phyloP scores from a whole-genome alignment of 129 eudicot species.

The Chrysanthemum lavandulifolium region DNA sequence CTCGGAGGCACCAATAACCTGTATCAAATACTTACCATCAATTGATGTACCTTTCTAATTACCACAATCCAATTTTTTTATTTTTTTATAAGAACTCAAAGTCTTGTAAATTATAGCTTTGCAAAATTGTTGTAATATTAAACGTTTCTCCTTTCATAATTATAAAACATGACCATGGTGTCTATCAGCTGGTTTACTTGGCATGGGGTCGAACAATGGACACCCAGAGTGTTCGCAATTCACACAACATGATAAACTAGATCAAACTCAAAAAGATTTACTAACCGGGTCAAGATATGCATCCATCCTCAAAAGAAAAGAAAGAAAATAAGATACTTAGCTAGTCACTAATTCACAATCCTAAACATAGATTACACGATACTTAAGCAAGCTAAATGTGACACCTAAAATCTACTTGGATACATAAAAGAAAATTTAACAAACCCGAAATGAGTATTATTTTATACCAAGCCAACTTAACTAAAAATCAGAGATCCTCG shows the following conservation, averaged over 20 bases:
- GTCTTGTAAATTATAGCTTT: not conserved
- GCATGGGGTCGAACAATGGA: not conserved
- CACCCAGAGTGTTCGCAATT: not conserved
- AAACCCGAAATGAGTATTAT: too few relatives aligned
- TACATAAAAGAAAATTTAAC: not conserved
- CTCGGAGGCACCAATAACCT: too few relatives aligned
- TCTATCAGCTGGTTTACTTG: not conserved
- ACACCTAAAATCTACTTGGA: not conserved
- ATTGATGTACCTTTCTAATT: not conserved
- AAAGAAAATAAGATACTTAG: not conserved
- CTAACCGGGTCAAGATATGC: conserved; percentile 15
- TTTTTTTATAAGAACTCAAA: not conserved
- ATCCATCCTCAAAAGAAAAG: conserved; percentile 16
- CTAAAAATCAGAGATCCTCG: too few relatives aligned
- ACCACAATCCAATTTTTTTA: not conserved
- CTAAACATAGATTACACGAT: too few relatives aligned
- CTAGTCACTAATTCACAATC: too few relatives aligned
- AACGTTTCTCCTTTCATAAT: too few relatives aligned
- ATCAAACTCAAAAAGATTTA: not conserved
- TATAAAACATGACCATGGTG: too few relatives aligned
- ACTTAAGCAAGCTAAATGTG: too few relatives aligned
- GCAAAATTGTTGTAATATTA: too few relatives aligned
- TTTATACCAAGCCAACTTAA: too few relatives aligned
- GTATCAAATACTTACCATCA: too few relatives aligned
- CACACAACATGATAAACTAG: not conserved